Base-by-base conservation (phyloP, 805 yeast species). In the Millerozyma miso region DNA sequence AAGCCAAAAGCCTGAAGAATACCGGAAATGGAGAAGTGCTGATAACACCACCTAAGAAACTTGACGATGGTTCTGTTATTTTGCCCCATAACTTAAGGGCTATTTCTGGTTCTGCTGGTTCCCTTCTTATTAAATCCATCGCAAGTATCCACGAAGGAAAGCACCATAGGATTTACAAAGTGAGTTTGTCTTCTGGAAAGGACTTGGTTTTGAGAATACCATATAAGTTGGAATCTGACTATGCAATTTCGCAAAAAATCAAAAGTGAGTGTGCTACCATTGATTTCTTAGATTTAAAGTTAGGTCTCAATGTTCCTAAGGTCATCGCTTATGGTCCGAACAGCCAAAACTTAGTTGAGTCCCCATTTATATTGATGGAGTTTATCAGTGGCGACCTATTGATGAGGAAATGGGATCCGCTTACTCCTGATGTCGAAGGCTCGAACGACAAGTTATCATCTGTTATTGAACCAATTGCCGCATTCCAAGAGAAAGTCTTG, bases 251-350 rank as follows among this genome's bases (percentile, higher is more conserved):
- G 37, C 74, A 83, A 47, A 82, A 87, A 52, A 72, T 91, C 55
- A 81, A 85, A 60, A 80, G 89, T 59, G 99, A 91, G 63, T 97
- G 83, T 41, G 99, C 99, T 16, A 91, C 98, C 1, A 71, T 87
- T 73, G 98, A 91, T 63, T 93, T 86, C 62, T 73, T 83, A 42
- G 62, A 71, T 31, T 63, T 76, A 49, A 87, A 88, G 58, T 65
- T 86, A 42, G 80, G 80, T 1, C 62, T 85, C 38, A 74, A 76
- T 18, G 86, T 86, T 35, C 97, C 97, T 34, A 80, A 77, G 53
- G 85, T 87, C 10, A 67, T 80, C 42, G 76, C 84, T 2, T 85
- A 80, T 56, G 88, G 88, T 45, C 71, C 78, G 20, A 74, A 77
- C 36, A 63, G 71, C 17, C 63, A 76, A 37, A 91, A 90, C 59